These are phyloP conservation scores for Colletotrichum sidae DNA, from an alignment of 2,329 filamentous ascomycete genomes.

Conservation along the genomic window DNA sequence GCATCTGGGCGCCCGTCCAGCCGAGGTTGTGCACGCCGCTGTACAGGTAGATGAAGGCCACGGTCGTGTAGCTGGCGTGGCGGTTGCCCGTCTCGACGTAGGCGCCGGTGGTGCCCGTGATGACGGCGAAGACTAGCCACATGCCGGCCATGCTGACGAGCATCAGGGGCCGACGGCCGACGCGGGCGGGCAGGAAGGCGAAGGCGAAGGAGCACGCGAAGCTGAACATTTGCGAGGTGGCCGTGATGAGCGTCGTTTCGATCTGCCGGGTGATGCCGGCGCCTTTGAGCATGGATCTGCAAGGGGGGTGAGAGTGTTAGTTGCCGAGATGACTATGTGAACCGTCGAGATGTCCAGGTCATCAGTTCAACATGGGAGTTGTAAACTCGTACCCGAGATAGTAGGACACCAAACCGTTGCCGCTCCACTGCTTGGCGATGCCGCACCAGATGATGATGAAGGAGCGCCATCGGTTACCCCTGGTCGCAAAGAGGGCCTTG, in stretches of 20 bases:
- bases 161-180: slow-evolving; percentile 37
- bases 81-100: slow-evolving; percentile 33
- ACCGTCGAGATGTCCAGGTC: too few species aligned
- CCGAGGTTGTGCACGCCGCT: slow-evolving; percentile 35
- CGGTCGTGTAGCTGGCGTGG: slow-evolving; percentile 22
- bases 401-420: slow-evolving; percentile 32
- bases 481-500: slow-evolving; percentile 43
- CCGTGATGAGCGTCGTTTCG: slow-evolving; percentile 34
- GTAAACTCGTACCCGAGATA: slow-evolving; percentile 7
- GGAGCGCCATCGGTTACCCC: slow-evolving; percentile 47
- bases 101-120: slow-evolving; percentile 29
- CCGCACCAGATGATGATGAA: slow-evolving; percentile 56
- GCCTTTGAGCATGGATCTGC: slow-evolving; percentile 22
- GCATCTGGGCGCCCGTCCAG: slow-evolving; percentile 36
- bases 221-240: slow-evolving; percentile 36
- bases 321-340: too few species aligned
- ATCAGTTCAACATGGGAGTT: too few species aligned
- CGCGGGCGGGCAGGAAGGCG: slow-evolving; percentile 31
- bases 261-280: slow-evolving; percentile 33
- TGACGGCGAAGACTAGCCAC: slow-evolving; percentile 33
- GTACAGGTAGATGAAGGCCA: slow-evolving; percentile 35
- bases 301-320: too few species aligned
- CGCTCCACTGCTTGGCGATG: slow-evolving; percentile 55
- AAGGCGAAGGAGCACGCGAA: slow-evolving; percentile 31
- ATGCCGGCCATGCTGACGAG: slow-evolving; percentile 33